A percentile compares a stretch with the other conserved stretches of the same genome.
phyloP scores from a whole-genome alignment of 2,329 filamentous ascomycete species.

The Pseudogymnoascus sp. region DNA sequence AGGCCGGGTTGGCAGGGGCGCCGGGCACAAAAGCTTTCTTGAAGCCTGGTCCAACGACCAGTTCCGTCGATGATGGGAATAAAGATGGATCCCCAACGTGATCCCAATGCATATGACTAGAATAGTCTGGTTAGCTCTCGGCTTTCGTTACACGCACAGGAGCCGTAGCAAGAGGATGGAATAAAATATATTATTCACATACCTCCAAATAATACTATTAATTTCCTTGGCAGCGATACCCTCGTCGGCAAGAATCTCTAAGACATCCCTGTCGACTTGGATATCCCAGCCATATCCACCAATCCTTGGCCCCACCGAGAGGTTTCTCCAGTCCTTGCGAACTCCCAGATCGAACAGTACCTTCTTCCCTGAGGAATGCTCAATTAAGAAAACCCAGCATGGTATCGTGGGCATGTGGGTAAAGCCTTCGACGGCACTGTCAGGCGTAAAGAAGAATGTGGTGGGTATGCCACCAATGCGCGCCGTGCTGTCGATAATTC shows the following conservation, averaged over 20 bases:
- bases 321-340: constrained; percentile 37
- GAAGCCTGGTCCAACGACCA: neutral
- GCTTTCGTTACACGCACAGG: neutral
- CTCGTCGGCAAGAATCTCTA: constrained; percentile 36
- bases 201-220: constrained; percentile 32
- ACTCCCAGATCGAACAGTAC: constrained; percentile 29
- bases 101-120: neutral
- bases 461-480: constrained; percentile 22
- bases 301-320: constrained; percentile 29
- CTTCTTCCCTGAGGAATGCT: neutral
- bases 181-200: neutral
- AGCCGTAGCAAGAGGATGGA: neutral
- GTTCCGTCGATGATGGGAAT: neutral
- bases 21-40: neutral
- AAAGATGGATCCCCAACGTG: neutral
- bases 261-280: constrained; percentile 37
- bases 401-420: neutral
- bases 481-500: constrained; percentile 31
- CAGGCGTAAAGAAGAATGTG: constrained; percentile 21
- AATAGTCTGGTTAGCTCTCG: neutral
- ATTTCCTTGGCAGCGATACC: constrained; percentile 31
- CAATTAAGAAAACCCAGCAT: neutral
- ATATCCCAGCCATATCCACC: constrained; percentile 33
- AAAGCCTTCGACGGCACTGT: constrained; percentile 12
- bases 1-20: neutral